A percentile compares a stretch with the other conserved stretches of the same genome.
Conservation (phyloP, 2,329 filamentous ascomycete genomes). For the Aspergillus fischeri region DNA sequence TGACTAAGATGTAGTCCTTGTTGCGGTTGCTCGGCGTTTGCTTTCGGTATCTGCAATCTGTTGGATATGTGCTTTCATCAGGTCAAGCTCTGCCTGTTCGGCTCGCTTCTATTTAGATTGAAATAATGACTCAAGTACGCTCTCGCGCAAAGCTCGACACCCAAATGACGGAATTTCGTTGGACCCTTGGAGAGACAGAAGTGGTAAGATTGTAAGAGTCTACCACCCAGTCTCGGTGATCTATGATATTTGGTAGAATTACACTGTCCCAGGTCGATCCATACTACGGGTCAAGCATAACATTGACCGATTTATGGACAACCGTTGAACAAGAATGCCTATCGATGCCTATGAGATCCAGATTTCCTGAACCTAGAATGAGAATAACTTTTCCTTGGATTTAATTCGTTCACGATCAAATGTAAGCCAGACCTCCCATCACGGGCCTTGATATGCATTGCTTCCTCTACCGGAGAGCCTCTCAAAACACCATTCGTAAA, state of each 20-base stretch:
- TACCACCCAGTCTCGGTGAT: neutral
- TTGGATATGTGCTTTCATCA: neutral
- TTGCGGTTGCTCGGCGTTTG: neutral
- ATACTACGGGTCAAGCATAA: neutral
- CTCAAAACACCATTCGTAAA: slow-evolving; percentile 15
- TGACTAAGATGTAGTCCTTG: slow-evolving; percentile 27
- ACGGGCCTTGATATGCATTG: neutral
- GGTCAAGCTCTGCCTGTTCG: neutral
- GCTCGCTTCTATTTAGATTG: neutral
- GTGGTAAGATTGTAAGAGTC: neutral
- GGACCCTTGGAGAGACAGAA: neutral
- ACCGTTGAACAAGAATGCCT: neutral
- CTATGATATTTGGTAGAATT: neutral
- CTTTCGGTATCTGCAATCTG: neutral
- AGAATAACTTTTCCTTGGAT: neutral
- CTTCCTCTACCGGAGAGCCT: slow-evolving; percentile 19
- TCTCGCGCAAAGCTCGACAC: neutral
- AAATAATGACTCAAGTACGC: neutral
- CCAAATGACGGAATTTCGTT: neutral
- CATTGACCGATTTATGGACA: neutral
- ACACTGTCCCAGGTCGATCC: neutral
- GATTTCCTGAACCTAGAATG: neutral
- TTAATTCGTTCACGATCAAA: neutral
- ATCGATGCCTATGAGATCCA: neutral
- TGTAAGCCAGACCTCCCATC: neutral